A percentile compares a stretch with the other conserved stretches of the same genome.
Conservation (phyloP, 1,284 basidiomycete genomes). For the Butyriboletus appendiculatus region DNA sequence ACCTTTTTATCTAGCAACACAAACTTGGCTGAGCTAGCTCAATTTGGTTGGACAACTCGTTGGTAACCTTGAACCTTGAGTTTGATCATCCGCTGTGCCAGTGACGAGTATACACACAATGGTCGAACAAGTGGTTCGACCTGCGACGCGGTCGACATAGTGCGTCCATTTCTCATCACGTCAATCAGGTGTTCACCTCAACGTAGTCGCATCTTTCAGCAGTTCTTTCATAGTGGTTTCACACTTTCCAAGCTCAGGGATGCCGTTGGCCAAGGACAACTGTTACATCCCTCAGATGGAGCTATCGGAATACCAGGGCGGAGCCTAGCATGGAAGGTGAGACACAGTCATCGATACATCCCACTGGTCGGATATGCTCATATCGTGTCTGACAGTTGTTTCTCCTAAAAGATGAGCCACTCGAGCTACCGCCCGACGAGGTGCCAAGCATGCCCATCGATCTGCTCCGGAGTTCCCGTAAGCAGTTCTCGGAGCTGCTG, state of each 20-base stretch:
- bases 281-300: conserved; percentile 47
- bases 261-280: conserved; percentile 57
- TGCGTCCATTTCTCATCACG: conserved; percentile 17
- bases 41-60: background rate
- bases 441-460: conserved; percentile 47
- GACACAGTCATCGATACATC: conserved; percentile 13
- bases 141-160: conserved; percentile 24
- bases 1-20: background rate
- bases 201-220: conserved; percentile 57
- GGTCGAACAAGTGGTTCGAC: conserved; percentile 27
- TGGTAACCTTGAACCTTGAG: background rate
- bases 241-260: conserved; percentile 66
- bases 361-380: conserved; percentile 6
- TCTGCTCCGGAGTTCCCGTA: conserved; percentile 48
- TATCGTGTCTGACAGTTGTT: conserved; percentile 50
- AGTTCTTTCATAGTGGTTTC: conserved; percentile 56
- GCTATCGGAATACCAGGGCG: conserved; percentile 57
- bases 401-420: conserved; percentile 56
- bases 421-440: conserved; percentile 49
- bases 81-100: background rate
- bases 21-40: background rate
- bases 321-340: conserved; percentile 80
- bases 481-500: conserved; percentile 52
- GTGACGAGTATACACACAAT: conserved; percentile 12
- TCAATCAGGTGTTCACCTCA: conserved; percentile 4